phyloP scores from a whole-genome alignment of 2,329 filamentous ascomycete genomes.

The Pseudocercospora vitis region DNA sequence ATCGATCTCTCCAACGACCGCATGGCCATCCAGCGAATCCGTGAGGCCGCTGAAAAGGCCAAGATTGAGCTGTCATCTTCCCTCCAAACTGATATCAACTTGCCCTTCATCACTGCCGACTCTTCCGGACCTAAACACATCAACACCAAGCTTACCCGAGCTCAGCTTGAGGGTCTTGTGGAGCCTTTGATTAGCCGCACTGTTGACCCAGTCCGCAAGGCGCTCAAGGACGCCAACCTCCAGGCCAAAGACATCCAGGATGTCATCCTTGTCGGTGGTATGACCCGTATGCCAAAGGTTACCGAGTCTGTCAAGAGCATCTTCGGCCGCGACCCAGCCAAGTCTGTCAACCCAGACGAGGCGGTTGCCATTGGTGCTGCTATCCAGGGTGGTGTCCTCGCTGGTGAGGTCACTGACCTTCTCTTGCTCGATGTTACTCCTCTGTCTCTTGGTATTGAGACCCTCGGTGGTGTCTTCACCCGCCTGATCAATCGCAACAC shows the following conservation, averaged over 20 bases:
- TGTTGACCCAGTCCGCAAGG: slow-evolving; percentile 91
- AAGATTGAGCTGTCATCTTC: slow-evolving; percentile 98
- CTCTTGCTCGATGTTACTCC: slow-evolving; percentile 94
- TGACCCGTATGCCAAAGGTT: slow-evolving; percentile 99
- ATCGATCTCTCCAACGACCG: slow-evolving; percentile 89
- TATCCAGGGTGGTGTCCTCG: slow-evolving; percentile 93
- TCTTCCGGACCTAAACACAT: slow-evolving; percentile 97
- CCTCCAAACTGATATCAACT: slow-evolving; percentile 94
- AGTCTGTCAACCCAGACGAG: slow-evolving; percentile 98
- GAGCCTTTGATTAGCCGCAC: slow-evolving; percentile 85
- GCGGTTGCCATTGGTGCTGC: slow-evolving; percentile 96
- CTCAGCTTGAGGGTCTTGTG: slow-evolving; percentile 90
- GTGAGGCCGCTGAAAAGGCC: slow-evolving; percentile 97
- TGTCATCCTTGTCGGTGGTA: slow-evolving; percentile 96
- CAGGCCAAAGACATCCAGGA: slow-evolving; percentile 94
- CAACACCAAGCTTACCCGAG: slow-evolving; percentile 87
- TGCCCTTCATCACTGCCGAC: slow-evolving; percentile 97
- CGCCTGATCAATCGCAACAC: slow-evolving; percentile 99
- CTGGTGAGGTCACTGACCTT: slow-evolving; percentile 94
- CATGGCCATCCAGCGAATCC: slow-evolving; percentile 98
- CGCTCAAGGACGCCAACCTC: slow-evolving; percentile 90
- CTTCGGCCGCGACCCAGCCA: slow-evolving; percentile 93
- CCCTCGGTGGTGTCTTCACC: slow-evolving; percentile 95
- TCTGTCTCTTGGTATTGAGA: slow-evolving; percentile 97
- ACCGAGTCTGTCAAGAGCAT: slow-evolving; percentile 93